Evolutionary conservation across 2,329 filamentous ascomycete species (phyloP).

Genomic region (Huntiella bhutanensis): DNA sequence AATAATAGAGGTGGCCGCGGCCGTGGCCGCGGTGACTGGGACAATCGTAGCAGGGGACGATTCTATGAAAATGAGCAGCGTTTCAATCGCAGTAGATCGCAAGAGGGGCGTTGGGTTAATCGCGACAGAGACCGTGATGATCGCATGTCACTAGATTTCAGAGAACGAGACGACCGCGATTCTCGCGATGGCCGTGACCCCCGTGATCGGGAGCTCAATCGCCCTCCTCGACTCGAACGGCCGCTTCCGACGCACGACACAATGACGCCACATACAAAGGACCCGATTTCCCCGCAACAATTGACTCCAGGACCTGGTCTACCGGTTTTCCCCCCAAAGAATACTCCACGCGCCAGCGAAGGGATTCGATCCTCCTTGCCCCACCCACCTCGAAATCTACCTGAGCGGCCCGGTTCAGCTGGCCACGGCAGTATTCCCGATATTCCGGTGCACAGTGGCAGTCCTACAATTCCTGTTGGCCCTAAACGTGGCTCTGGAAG

Average conservation of each 20-base stretch:
- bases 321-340: constrained; percentile 25
- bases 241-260: constrained; percentile 29
- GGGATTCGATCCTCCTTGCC: constrained; percentile 9
- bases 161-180: constrained; percentile 27
- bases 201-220: constrained; percentile 26
- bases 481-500: constrained; percentile 2
- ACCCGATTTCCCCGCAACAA: constrained; percentile 29
- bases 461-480: constrained; percentile 19
- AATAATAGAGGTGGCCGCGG: constrained; percentile 33
- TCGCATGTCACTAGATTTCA: constrained; percentile 21
- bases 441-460: constrained; percentile 9
- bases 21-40: constrained; percentile 24
- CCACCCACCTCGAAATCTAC: constrained; percentile 16
- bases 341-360: constrained; percentile 32
- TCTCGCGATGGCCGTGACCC: constrained; percentile 27
- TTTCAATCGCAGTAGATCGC: constrained; percentile 44
- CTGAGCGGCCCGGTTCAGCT: constrained; percentile 29
- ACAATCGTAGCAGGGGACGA: constrained; percentile 33
- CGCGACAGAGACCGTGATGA: constrained; percentile 35
- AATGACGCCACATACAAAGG: constrained; percentile 23
- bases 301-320: constrained; percentile 31
- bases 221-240: constrained; percentile 31
- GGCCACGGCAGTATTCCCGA: constrained; percentile 17
- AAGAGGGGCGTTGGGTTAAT: constrained; percentile 39
- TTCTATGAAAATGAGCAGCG: constrained; percentile 43